Evolutionary conservation across 768 basidiomycete genomes (phyloP).

Genomic region (Tylopilus cervinicoccineus): DNA sequence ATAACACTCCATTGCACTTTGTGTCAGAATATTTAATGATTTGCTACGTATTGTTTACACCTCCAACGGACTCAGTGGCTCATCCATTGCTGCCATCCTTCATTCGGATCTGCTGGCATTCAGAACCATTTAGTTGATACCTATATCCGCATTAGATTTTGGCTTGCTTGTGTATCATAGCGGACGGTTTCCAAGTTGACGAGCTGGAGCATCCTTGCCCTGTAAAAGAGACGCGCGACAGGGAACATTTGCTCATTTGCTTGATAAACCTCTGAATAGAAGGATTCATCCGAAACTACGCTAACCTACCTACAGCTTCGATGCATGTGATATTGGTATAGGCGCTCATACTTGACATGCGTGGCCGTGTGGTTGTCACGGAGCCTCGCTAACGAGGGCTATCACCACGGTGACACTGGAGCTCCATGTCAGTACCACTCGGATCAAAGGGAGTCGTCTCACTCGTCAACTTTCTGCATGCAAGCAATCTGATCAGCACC

Average conservation of each 20-base stretch:
- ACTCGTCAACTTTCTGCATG: slow-evolving; percentile 78
- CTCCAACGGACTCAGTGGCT: slow-evolving; percentile 10
- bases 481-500: slow-evolving; percentile 4
- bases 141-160: slow-evolving; percentile 24
- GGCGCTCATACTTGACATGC: neutral
- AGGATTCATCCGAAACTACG: neutral
- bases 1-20: slow-evolving; percentile 78
- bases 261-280: neutral
- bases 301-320: neutral
- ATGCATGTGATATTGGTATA: neutral
- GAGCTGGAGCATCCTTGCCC: neutral
- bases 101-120: slow-evolving; percentile 18
- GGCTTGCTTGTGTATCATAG: slow-evolving; percentile 31
- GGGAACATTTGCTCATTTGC: neutral
- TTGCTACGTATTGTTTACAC: slow-evolving; percentile 6
- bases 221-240: neutral
- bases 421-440: slow-evolving; percentile 8
- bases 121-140: slow-evolving; percentile 20
- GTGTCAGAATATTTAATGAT: slow-evolving; percentile 79
- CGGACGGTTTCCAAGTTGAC: slow-evolving; percentile 13
- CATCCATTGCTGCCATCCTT: slow-evolving; percentile 1
- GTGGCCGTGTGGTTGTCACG: slow-evolving; percentile 23
- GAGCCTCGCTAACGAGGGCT: slow-evolving; percentile 62
- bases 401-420: slow-evolving; percentile 68
- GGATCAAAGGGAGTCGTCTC: slow-evolving; percentile 26